Percentiles rank a stretch among this genome's conserved stretches.
Evolutionary conservation across 1,139 yeast species (phyloP).

Genomic region (Groenewaldozyma auringiensis): DNA sequence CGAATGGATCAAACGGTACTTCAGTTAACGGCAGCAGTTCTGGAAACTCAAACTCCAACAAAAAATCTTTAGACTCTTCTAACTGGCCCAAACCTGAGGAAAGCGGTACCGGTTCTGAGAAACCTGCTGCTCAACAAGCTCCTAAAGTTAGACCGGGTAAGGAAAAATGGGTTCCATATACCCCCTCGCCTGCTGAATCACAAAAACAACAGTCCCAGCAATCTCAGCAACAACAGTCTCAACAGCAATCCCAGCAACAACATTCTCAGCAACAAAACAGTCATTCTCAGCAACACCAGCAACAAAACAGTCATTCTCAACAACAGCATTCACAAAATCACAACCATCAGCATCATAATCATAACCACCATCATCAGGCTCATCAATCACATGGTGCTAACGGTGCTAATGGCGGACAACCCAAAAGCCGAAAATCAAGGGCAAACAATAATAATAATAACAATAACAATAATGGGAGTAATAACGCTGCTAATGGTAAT

Average conservation of each 20-base stretch:
- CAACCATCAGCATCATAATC: slow-evolving; percentile 2
- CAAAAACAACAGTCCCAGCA: slow-evolving; percentile 12
- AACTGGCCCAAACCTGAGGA: slow-evolving; percentile 54
- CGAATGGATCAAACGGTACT: slow-evolving; percentile 12
- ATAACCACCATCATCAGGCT: background rate
- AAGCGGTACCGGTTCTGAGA: slow-evolving; percentile 12
- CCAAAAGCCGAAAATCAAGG: background rate
- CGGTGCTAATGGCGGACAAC: background rate
- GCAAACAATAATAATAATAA: background rate
- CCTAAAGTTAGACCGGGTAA: slow-evolving; percentile 45
- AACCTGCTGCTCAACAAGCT: slow-evolving; percentile 30
- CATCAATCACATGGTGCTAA: background rate
- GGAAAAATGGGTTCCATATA: slow-evolving; percentile 86
- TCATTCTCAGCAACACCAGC: slow-evolving; percentile 3
- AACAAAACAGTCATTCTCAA: background rate
- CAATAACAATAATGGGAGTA: background rate
- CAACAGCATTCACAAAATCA: background rate
- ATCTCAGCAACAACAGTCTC: slow-evolving; percentile 7
- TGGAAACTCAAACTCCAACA: slow-evolving; percentile 11
- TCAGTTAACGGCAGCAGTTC: slow-evolving; percentile 7
- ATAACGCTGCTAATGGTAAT: background rate
- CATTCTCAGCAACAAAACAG: slow-evolving; percentile 5
- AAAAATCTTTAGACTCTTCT: slow-evolving; percentile 34
- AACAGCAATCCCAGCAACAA: slow-evolving; percentile 9
- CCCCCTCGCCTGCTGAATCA: slow-evolving; percentile 35